Evolutionary conservation across 2,329 filamentous ascomycete genomes (phyloP), one percentile per base, ranked within the genome.

Genomic region (Setomelanomma holmii): DNA sequence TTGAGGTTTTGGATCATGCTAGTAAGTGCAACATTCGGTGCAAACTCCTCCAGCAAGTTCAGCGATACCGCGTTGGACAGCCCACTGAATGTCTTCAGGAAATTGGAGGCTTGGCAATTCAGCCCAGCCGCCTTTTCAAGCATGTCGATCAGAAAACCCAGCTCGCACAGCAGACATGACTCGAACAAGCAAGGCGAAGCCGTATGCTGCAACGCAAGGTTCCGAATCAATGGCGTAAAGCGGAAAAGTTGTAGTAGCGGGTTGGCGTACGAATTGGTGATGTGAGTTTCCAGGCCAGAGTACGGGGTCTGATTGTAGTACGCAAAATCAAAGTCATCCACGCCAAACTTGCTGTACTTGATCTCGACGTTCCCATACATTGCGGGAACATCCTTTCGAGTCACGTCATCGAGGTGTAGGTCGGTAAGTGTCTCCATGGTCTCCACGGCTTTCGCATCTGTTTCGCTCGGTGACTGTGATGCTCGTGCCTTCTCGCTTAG

Each of bases 291-390:
- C 34, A 99, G 80, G 0, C 95, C 95, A 8, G 95, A 96, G 69
- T 91, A 96, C 20, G 80, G 82, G 1, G 96, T 98, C 71, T 90
- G 92, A 76, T 99, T 99, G 80, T 96, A 99, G 74, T 91, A 91
- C 87, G 89, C 89, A 76, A 99, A 99, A 74, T 99, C 95, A 73
- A 99, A 99, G 74, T 99, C 96, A 67, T 98, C 93, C n/a, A 99
- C 92, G 17, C 95, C 95, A 74, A 97, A 99, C 71, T 92, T 96
- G 81, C 93, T 97, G 79, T 98, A 99, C 73, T 97, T 97, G 78
- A 99, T 99, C 74, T 98, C 93, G 10, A 97, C 90, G 66, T 92
- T 93, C 59, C 90, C 88, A 74, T 99, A 99, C 79, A 95, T 91
- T 7, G 90, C 84, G 19, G 93, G 89, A 4, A 95, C 89, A 50